These are phyloP conservation scores for Hypoxylon sp. DNA, from an alignment of 2,329 filamentous ascomycete genomes.

Conservation along the genomic window DNA sequence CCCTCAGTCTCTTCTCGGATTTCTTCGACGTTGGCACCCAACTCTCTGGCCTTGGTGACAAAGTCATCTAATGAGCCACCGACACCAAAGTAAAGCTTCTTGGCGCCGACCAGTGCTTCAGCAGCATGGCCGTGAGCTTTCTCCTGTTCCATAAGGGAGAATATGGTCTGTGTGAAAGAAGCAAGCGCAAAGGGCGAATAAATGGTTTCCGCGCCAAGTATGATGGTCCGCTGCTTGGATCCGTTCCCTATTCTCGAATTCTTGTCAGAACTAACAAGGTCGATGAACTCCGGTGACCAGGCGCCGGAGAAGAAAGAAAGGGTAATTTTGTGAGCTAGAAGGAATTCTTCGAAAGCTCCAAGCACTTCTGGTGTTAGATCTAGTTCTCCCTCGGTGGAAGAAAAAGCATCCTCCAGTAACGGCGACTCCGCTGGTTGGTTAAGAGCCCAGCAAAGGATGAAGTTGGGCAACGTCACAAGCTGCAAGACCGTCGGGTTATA, in stretches of 20 bases:
- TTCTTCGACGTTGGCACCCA: conserved; percentile 64
- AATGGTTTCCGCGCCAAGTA: conserved; percentile 86
- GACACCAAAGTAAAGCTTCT: conserved; percentile 87
- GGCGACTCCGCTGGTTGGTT: conserved; percentile 57
- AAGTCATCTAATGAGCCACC: conserved; percentile 87
- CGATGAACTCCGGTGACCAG: conserved; percentile 77
- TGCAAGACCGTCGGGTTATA: conserved; percentile 85
- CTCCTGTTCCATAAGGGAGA: conserved; percentile 62
- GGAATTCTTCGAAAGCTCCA: conserved; percentile 68
- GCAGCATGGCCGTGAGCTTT: conserved; percentile 61
- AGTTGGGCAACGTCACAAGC: conserved; percentile 84
- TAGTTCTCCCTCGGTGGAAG: conserved; percentile 66
- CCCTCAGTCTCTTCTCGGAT: conserved; percentile 73
- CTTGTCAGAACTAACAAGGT: conserved; percentile 62
- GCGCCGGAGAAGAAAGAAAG: conserved; percentile 81
- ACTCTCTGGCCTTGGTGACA: conserved; percentile 64
- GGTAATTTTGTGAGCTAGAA: conserved; percentile 66
- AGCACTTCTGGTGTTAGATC: conserved; percentile 73
- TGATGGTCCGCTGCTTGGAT: conserved; percentile 62
- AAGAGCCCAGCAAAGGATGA: conserved; percentile 78
- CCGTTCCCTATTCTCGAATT: conserved; percentile 23
- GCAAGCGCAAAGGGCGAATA: conserved; percentile 81
- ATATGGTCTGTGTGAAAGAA: conserved; percentile 77
- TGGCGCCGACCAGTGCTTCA: conserved; percentile 79
- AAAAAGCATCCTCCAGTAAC: conserved; percentile 62